Evolutionary conservation across 179 eudicot genomes (phyloP).

Genomic region (Spergularia azorica): DNA sequence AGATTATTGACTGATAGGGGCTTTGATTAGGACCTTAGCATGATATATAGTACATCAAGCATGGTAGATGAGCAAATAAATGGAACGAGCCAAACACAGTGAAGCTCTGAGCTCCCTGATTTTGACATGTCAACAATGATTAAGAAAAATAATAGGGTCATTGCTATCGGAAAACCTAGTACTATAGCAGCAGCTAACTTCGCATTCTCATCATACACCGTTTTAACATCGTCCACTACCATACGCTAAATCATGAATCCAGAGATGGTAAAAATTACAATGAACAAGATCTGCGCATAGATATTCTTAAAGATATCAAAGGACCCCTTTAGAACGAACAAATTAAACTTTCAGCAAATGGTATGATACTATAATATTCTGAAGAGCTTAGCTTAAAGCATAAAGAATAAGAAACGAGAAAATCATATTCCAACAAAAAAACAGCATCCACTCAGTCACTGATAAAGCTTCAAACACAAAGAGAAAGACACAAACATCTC

Average conservation of each 20-base stretch:
- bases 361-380: not conserved
- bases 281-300: not conserved
- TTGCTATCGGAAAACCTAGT: not conserved
- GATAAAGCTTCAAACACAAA: constrained; percentile 2
- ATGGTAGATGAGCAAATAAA: not conserved
- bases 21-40: not conserved
- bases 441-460: not conserved
- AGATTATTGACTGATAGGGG: not conserved
- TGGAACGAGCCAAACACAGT: not conserved
- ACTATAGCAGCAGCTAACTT: not conserved
- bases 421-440: no score
- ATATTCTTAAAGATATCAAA: not conserved
- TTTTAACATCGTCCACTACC: not conserved
- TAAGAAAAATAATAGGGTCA: not conserved
- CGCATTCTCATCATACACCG: not conserved
- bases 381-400: not conserved
- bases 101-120: not conserved
- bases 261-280: not conserved
- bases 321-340: not conserved
- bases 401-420: not conserved
- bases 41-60: not conserved
- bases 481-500: not conserved
- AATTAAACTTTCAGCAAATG: not conserved
- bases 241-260: not conserved
- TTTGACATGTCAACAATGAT: not conserved